These are phyloP conservation scores for Solioccasus polychromus DNA, from an alignment of 768 basidiomycete species.

Conservation along the genomic window DNA sequence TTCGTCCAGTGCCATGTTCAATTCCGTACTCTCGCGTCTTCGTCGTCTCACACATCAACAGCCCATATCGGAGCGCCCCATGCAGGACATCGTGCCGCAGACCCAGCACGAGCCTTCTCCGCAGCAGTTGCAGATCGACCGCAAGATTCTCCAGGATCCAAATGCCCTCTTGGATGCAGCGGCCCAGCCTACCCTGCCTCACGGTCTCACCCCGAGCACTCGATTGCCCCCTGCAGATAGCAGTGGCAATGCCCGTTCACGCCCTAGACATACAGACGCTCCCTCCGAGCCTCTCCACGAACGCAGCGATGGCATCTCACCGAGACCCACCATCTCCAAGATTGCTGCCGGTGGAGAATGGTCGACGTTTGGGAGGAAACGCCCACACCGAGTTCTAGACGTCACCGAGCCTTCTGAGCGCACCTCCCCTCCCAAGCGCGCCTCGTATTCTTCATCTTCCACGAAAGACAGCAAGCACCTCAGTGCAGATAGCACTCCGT, in stretches of 20 bases:
- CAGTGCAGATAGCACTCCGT: slow-evolving; percentile 17
- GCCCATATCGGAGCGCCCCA: slow-evolving; percentile 12
- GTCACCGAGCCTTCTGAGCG: slow-evolving; percentile 14
- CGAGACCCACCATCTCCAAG: slow-evolving; percentile 17
- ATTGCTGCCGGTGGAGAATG: slow-evolving; percentile 25
- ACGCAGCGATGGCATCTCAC: slow-evolving; percentile 7
- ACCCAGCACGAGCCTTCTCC: not conserved
- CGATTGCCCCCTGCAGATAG: slow-evolving; percentile 16
- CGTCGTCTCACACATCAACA: slow-evolving; percentile 26
- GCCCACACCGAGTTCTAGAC: slow-evolving; percentile 13
- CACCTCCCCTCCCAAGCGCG: slow-evolving; percentile 8
- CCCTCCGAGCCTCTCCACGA: not conserved
- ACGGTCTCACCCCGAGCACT: slow-evolving; percentile 28
- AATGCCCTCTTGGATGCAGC: slow-evolving; percentile 25
- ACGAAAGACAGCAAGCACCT: slow-evolving; percentile 13
- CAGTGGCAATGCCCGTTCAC: slow-evolving; percentile 3
- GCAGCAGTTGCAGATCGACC: slow-evolving; percentile 16
- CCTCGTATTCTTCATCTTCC: slow-evolving; percentile 21
- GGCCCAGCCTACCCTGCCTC: slow-evolving; percentile 10
- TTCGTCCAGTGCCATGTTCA: slow-evolving; percentile 13
- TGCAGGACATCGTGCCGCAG: slow-evolving; percentile 1
- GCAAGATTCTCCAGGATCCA: slow-evolving; percentile 31
- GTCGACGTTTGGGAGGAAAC: slow-evolving; percentile 36
- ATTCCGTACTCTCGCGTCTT: slow-evolving; percentile 32
- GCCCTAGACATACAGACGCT: slow-evolving; percentile 2